A percentile compares a stretch with the other conserved stretches of the same genome.
Evolutionary conservation across 305 asterid genomes (phyloP).

Genomic region (Plantago lanceolata): DNA sequence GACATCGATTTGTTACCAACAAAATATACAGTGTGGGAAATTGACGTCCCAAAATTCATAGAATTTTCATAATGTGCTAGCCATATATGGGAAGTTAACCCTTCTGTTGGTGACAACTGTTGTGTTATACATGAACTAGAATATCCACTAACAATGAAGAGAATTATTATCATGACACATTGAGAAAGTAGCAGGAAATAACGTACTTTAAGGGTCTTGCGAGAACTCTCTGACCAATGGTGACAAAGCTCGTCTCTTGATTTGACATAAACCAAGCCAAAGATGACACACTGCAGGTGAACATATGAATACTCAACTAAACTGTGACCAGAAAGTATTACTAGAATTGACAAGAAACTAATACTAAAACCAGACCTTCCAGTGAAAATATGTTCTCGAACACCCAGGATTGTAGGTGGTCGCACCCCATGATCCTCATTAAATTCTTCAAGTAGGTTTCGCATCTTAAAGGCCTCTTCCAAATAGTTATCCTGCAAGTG

Average conservation of each 20-base stretch:
- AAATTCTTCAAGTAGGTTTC: slow-evolving; percentile 95
- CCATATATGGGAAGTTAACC: not conserved
- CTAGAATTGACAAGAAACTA: slow-evolving; percentile 17
- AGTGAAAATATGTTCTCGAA: slow-evolving; percentile 97
- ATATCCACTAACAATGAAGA: not conserved
- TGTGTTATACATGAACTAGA: not conserved
- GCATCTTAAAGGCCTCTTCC: slow-evolving; percentile 99
- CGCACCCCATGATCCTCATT: slow-evolving; percentile 98
- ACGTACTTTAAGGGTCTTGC: slow-evolving; percentile 94
- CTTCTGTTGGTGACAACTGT: too few species aligned
- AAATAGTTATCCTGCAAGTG: slow-evolving; percentile 81
- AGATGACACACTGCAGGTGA: slow-evolving; percentile 82
- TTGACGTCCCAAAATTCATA: not conserved
- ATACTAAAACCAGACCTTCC: slow-evolving; percentile 63
- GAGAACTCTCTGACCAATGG: slow-evolving; percentile 98
- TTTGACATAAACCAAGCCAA: slow-evolving; percentile 99
- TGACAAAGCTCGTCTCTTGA: slow-evolving; percentile 98
- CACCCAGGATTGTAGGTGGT: slow-evolving; percentile 94
- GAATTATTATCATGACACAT: not conserved
- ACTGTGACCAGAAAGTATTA: slow-evolving; percentile 17
- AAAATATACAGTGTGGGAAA: too few species aligned
- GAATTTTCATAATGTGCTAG: not conserved
- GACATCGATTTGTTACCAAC: too few species aligned
- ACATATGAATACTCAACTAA: slow-evolving; percentile 29
- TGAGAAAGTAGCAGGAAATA: slow-evolving; percentile 20